Conservation (phyloP, 257 asterid genomes). For the Scutellaria galericulata region DNA sequence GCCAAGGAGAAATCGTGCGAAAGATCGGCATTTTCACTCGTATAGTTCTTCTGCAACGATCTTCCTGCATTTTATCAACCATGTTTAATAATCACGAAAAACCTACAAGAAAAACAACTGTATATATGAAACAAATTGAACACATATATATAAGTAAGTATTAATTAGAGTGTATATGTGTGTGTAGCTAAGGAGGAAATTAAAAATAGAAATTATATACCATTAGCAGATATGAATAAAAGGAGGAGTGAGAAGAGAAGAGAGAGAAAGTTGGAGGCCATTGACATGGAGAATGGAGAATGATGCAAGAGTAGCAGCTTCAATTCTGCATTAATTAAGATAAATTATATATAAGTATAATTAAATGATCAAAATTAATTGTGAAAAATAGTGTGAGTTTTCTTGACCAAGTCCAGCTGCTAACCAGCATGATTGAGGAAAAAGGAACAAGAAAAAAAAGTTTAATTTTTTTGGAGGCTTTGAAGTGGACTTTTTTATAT, state of each 20-base stretch:
- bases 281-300: background rate
- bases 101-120: background rate
- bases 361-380: no score
- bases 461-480: background rate
- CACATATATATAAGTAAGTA: no score
- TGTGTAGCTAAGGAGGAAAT: no score
- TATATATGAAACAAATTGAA: no score
- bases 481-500: background rate
- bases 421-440: no score
- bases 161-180: no score
- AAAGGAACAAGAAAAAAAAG: no score
- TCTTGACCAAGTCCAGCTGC: background rate
- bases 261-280: slow-evolving; percentile 27
- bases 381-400: background rate
- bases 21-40: background rate
- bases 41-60: slow-evolving; percentile 24
- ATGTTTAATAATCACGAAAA: background rate
- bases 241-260: slow-evolving; percentile 28
- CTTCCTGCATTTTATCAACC: slow-evolving; percentile 25
- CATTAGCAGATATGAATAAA: slow-evolving; percentile 20
- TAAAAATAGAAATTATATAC: background rate
- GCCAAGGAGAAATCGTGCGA: slow-evolving; percentile 15
- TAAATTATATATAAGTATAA: no score
- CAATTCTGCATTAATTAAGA: background rate
- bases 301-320: no score